Conservation (phyloP, 257 asterid species). For the Perilla frutescens region DNA sequence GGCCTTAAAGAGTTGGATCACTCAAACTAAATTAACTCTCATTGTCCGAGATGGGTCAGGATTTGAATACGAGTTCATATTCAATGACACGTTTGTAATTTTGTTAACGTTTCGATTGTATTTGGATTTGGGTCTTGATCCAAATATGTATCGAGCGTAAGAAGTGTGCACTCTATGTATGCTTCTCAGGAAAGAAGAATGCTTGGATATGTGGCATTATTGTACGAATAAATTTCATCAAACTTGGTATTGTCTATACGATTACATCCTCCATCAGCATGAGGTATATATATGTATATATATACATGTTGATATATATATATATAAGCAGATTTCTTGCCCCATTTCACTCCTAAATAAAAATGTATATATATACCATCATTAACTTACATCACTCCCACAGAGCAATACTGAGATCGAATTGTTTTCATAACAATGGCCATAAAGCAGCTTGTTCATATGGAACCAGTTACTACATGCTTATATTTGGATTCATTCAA, state of each 20-base stretch:
- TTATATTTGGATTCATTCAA: conserved; percentile 64
- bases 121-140: neutral
- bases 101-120: too few relatives aligned
- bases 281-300: conserved; percentile 36
- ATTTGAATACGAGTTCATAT: too few relatives aligned
- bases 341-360: too few relatives aligned
- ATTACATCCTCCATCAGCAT: conserved; percentile 38
- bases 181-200: conserved; percentile 29
- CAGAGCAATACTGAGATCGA: conserved; percentile 75
- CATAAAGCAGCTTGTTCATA: conserved; percentile 51
- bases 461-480: conserved; percentile 46
- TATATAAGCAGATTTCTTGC: too few relatives aligned
- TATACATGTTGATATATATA: neutral
- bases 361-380: too few relatives aligned
- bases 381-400: neutral
- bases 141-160: too few relatives aligned
- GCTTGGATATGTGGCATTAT: conserved; percentile 15
- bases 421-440: conserved; percentile 69
- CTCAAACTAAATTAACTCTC: too few relatives aligned
- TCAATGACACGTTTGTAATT: too few relatives aligned
- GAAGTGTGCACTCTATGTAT: too few relatives aligned
- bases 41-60: too few relatives aligned
- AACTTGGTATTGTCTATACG: conserved; percentile 31
- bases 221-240: conserved; percentile 27
- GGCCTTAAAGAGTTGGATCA: neutral